These are phyloP conservation scores for Rubroshorea leprosula DNA, from an alignment of 345 rosid genomes.

Conservation along the genomic window DNA sequence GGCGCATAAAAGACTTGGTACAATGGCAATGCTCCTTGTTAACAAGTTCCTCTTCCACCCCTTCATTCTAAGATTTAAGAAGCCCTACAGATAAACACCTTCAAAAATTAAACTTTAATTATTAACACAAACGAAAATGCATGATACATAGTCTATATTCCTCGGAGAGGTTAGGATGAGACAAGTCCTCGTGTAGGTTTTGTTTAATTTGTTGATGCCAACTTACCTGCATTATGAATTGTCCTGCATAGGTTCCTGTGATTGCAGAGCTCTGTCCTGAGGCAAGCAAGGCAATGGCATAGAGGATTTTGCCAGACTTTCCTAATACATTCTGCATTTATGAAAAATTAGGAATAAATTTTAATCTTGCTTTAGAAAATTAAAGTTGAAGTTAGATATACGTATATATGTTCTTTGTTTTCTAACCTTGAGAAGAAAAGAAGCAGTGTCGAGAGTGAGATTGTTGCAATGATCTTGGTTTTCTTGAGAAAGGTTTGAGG, in stretches of 20 bases:
- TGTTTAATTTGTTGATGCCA: no score
- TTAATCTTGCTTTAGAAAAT: background rate
- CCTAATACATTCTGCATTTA: slow-evolving; percentile 56
- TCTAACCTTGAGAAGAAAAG: slow-evolving; percentile 63
- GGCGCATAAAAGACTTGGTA: slow-evolving; percentile 58
- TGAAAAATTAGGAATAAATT: background rate
- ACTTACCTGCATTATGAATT: slow-evolving; percentile 57
- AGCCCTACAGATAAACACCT: slow-evolving; percentile 33
- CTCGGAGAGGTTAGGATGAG: no score
- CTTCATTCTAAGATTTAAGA: slow-evolving; percentile 55
- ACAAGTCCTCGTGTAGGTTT: no score
- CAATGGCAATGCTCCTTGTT: slow-evolving; percentile 55
- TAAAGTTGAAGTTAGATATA: no score
- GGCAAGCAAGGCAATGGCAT: slow-evolving; percentile 59
- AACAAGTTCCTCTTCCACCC: slow-evolving; percentile 52
- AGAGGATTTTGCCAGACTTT: slow-evolving; percentile 44
- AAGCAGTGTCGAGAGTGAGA: slow-evolving; percentile 58
- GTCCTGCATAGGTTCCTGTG: slow-evolving; percentile 71
- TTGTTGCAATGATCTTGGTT: slow-evolving; percentile 32
- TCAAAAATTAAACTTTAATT: no score
- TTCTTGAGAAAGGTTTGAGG: slow-evolving; percentile 20
- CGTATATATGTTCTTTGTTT: no score
- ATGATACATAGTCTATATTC: no score
- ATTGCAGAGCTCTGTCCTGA: slow-evolving; percentile 71
- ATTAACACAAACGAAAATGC: no score